Evolutionary conservation across 805 yeast species (phyloP), one percentile per base, ranked within the genome.

Genomic region (Trichomonascus vanleenenianus): DNA sequence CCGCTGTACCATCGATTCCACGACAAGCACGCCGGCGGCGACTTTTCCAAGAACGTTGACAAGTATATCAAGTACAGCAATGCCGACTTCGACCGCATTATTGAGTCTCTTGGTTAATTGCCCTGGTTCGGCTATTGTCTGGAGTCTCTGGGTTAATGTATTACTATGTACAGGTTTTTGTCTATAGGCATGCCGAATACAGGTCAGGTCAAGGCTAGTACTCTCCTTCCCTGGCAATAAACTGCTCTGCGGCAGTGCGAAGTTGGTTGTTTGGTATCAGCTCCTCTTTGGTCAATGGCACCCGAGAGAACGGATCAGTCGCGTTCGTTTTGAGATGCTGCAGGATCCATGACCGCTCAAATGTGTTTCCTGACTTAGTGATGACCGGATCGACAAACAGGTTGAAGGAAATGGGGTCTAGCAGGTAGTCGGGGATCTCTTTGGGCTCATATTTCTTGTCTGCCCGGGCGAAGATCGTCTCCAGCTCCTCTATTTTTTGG

Each of bases 1-100:
- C 96, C 96, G 11, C 76, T 91, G 45, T 91, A 91, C 65, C 80
- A 82, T 57, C 79, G 93, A 56, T 83, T 91, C 60, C 82, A 85
- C 62, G 87, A 84, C 55, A 84, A 85, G 61, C 81, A 85, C 56
- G 75, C 76, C 3, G 67, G 66, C 25, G 79, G 81, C n/a, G 86
- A 81, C 44, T 81, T 81, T 55, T 72, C 88, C 18, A 85, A 85
- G 61, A 79, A 83, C 56, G 70, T 75, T 37, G 71, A 74, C 41
- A 85, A 84, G 67, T 82, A 84, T 55, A 74, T 85, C 60, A 81
- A 79, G 63, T 82, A 75, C 55, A 78, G 72, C 50, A 62, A 62
- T 46, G 47, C 50, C 15, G 61, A 72, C 55, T 61, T 73, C 47
- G 76, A 72, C 47, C 50, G 57, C 25, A 55, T 62, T 11, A 49